These are phyloP conservation scores for Chloris gayana DNA, from an alignment of 176 grass and related monocot species.

Conservation along the genomic window DNA sequence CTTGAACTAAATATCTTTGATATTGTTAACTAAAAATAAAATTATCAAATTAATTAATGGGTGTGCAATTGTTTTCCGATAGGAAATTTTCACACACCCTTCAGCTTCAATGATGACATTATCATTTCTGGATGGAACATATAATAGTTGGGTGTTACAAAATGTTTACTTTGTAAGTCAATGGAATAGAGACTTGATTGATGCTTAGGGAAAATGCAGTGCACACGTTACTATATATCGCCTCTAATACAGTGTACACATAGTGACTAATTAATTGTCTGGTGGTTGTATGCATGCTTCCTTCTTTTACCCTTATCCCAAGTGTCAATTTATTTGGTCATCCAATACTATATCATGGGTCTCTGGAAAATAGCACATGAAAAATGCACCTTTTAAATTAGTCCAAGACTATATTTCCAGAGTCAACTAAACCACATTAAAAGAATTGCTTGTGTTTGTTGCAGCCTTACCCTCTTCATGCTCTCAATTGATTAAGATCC, in stretches of 20 bases:
- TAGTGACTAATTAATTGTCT: background rate
- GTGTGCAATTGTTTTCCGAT: background rate
- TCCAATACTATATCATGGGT: background rate
- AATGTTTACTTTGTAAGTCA: background rate
- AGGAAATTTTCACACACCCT: background rate
- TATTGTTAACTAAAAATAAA: background rate
- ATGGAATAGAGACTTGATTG: background rate
- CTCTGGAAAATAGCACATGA: background rate
- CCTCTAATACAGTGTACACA: background rate
- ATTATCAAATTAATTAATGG: no score
- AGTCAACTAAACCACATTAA: no score
- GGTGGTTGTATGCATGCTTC: background rate
- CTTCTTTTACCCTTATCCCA: background rate
- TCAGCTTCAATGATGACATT: background rate
- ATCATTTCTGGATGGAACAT: background rate
- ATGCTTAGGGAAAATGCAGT: background rate
- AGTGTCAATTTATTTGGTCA: background rate
- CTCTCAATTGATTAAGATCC: no score
- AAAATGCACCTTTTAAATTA: no score
- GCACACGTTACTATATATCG: background rate
- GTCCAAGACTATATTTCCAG: no score
- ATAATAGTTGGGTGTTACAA: background rate
- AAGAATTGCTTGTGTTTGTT: no score
- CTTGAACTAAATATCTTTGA: no score
- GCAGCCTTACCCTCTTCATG: no score